Evolutionary conservation across 2,329 filamentous ascomycete species (phyloP), one percentile per base, ranked within the genome.

Genomic region (Fusarium sp.): DNA sequence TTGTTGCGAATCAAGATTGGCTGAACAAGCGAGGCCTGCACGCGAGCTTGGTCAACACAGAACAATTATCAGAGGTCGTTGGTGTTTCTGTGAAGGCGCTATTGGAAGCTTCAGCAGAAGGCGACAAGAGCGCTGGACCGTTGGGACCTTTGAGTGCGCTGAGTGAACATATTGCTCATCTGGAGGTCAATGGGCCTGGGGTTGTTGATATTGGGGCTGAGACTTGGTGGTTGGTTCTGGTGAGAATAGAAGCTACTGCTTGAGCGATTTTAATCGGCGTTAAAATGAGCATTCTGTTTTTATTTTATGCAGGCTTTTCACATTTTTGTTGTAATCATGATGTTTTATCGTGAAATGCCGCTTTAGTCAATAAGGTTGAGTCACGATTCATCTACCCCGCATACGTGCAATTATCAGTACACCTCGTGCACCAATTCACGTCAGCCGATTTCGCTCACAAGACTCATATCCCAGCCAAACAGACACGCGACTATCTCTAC

Each of bases 1-100:
- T 78, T 7, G 83, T 84, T 1, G 85, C 84, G 2, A 86, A 86
- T 57, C 75, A 77, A 49, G 80, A 86, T 61, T 87, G 85, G 85
- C 69, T 87, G 16, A 68, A 78, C 21, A 71, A 75, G 23, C 78
- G 85, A 7, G 83, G 84, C 0, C 72, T 87, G 6, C 74, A 82
- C 15, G 83, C 83, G 0, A 75, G 71, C 11, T 38, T 86, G 28
- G 54, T 85, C 7, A 81, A 83, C n/a, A 78, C 80, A 3, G 67
- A 72, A 0, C 78, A 81, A 16, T 62, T 83, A 2, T 80, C 79
- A 0, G 69, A 78, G 7, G 66, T 78, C 10, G 54, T 83, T 0
- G 75, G 75, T 1, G 53, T 79, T 11, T 72, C 80, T 4, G 81
- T 84, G 6, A 82, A 82, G 18, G 81, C 80, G 6, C 76, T 88